phyloP scores from a whole-genome alignment of 805 yeast genomes.

The Metschnikowia corniflorae region DNA sequence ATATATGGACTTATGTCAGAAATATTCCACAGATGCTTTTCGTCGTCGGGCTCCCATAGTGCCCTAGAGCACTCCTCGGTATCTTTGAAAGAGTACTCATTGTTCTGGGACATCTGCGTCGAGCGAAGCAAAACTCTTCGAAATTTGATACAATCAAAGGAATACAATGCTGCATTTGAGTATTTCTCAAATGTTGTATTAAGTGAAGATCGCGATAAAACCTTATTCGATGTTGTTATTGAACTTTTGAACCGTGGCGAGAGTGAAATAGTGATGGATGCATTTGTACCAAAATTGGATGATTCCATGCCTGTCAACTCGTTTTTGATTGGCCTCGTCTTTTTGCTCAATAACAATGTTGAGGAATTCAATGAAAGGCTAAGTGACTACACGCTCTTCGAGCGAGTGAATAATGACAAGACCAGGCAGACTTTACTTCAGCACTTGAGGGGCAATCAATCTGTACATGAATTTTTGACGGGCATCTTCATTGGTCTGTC shows the following conservation, averaged over 20 bases:
- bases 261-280: constrained; percentile 7
- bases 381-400: constrained; percentile 21
- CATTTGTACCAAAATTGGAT: constrained; percentile 17
- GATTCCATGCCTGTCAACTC: constrained; percentile 20
- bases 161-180: constrained; percentile 27
- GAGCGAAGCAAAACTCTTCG: constrained; percentile 18
- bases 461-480: constrained; percentile 22
- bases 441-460: constrained; percentile 15
- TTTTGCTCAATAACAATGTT: constrained; percentile 29
- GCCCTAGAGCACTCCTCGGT: constrained; percentile 15
- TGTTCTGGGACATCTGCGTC: constrained; percentile 30
- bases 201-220: constrained; percentile 4
- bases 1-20: constrained; percentile 23
- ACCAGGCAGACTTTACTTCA: constrained; percentile 13
- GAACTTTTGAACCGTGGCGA: constrained; percentile 16
- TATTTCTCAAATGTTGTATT: constrained; percentile 20
- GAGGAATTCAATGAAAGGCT: constrained; percentile 23
- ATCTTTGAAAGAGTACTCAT: constrained; percentile 22
- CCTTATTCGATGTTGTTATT: constrained; percentile 12
- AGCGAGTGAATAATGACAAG: constrained; percentile 9
- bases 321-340: constrained; percentile 34
- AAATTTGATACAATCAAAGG: constrained; percentile 16
- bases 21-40: constrained; percentile 27
- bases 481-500: constrained; percentile 17
- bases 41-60: constrained; percentile 11